Evolutionary conservation across 2,329 filamentous ascomycete genomes (phyloP).

Genomic region (Tricladium varicosporioides): DNA sequence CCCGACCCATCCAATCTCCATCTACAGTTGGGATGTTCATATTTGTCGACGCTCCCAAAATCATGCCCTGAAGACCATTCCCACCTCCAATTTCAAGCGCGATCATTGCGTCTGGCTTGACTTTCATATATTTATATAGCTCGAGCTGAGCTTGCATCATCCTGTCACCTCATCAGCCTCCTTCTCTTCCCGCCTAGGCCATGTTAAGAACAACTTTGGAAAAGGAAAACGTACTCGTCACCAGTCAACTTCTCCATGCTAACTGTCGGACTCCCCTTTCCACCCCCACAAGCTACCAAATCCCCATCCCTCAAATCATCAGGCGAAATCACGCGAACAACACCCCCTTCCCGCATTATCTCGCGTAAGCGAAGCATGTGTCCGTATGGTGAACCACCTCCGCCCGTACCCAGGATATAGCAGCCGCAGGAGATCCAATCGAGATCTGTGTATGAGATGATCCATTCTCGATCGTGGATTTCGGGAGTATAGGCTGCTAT

Average conservation of each 20-base stretch:
- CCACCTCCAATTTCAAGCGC: constrained; percentile 46
- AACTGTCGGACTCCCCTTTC: constrained; percentile 43
- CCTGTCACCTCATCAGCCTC: not conserved
- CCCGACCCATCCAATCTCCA: constrained; percentile 45
- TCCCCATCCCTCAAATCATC: constrained; percentile 50
- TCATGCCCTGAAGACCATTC: constrained; percentile 34
- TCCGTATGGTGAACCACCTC: constrained; percentile 53
- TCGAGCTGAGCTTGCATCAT: not conserved
- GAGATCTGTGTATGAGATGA: constrained; percentile 43
- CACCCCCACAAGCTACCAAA: constrained; percentile 46
- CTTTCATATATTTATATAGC: constrained; percentile 31
- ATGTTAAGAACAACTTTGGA: no score
- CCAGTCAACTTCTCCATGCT: constrained; percentile 42
- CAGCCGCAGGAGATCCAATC: constrained; percentile 45
- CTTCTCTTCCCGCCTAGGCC: no score
- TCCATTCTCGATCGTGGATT: constrained; percentile 39
- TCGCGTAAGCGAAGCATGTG: constrained; percentile 50
- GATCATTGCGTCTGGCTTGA: constrained; percentile 41
- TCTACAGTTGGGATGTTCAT: constrained; percentile 40
- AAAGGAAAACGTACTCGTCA: constrained; percentile 39
- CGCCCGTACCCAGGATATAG: constrained; percentile 55
- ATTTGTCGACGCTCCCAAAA: constrained; percentile 29
- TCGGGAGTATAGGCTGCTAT: constrained; percentile 39
- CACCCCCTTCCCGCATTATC: constrained; percentile 48
- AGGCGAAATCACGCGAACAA: constrained; percentile 50